phyloP scores from a whole-genome alignment of 1,284 basidiomycete species.

The Marasmius sp. region DNA sequence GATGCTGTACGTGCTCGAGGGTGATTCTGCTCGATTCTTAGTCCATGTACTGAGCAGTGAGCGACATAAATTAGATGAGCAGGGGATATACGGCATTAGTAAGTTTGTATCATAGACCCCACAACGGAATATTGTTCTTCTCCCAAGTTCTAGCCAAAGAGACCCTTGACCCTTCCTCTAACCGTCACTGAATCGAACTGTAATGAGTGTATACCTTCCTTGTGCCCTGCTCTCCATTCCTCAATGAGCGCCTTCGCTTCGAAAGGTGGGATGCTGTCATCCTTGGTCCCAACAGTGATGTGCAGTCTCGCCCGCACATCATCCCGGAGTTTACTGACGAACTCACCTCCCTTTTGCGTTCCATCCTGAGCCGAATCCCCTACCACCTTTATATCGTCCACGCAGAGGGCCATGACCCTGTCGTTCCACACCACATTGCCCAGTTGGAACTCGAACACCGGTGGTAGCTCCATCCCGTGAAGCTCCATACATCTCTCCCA shows the following conservation, averaged over 20 bases:
- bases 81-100: too few relatives aligned
- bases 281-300: constrained; percentile 84
- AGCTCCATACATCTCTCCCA: constrained; percentile 70
- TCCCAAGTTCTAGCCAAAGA: constrained; percentile 11
- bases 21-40: too few relatives aligned
- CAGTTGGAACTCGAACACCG: constrained; percentile 64
- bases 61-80: too few relatives aligned
- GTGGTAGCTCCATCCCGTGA: constrained; percentile 39
- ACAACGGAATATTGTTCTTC: too few relatives aligned
- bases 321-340: constrained; percentile 48
- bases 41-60: too few relatives aligned
- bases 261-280: constrained; percentile 56
- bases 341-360: constrained; percentile 43
- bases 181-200: constrained; percentile 33
- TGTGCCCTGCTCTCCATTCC: constrained; percentile 47
- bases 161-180: constrained; percentile 44
- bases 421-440: constrained; percentile 75
- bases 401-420: constrained; percentile 76
- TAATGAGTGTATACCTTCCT: constrained; percentile 29
- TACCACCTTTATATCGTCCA: constrained; percentile 52
- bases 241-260: constrained; percentile 72
- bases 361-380: constrained; percentile 11
- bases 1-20: too few relatives aligned
- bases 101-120: too few relatives aligned
- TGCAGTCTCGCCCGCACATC: constrained; percentile 63